Base-by-base conservation (phyloP, 1,284 basidiomycete genomes). In the Ceratobasidium sp. region DNA sequence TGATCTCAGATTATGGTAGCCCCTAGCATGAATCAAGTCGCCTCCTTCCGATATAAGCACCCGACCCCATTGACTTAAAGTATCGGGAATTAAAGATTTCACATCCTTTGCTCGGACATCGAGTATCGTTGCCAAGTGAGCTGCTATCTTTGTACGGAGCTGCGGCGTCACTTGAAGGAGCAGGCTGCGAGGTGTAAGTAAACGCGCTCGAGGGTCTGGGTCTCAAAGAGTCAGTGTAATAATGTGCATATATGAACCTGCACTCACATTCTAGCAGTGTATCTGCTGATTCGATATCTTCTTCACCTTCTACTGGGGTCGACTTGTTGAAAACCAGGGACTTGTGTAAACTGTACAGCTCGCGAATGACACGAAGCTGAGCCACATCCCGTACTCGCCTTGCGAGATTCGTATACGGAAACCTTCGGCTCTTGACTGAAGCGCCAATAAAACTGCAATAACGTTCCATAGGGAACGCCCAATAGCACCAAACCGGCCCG, bases 401-500 rank as follows among this genome's bases (percentile, higher is more conserved):
- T 64, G 81, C 77, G 1, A 84, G 66, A 22, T 75, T 79, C 1
- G 79, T 77, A 44, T 75, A 82, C 0, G 81, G 82, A 44, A 73
- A 77, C 0, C 77, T 75, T 1, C 78, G 79, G 59, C 77, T 81
- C 7, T 54, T 51, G 24, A 82, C 78, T 7, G 76, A 75, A 15
- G 77, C 77, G 22, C 78, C 74, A 22, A 82, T 59, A 22, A 50
- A 36, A 14, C 80, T 78, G 74, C 81, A 82, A 57, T 75, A 79
- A 5, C 78, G 76, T 67, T 82, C 81, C 79, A 81, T 86, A 0
- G 82, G 80, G 72, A 84, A 86, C 0, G 84, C 83, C 85, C 85
- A 87, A 65, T 84, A 84, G 14, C 78, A 78, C 84, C 85, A 86
- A 0, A 85, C 83, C 2, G 84, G 84, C 0, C 85, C 84, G 4